Evolutionary conservation across 1,284 basidiomycete species (phyloP).

Genomic region (Ustilago hordei): DNA sequence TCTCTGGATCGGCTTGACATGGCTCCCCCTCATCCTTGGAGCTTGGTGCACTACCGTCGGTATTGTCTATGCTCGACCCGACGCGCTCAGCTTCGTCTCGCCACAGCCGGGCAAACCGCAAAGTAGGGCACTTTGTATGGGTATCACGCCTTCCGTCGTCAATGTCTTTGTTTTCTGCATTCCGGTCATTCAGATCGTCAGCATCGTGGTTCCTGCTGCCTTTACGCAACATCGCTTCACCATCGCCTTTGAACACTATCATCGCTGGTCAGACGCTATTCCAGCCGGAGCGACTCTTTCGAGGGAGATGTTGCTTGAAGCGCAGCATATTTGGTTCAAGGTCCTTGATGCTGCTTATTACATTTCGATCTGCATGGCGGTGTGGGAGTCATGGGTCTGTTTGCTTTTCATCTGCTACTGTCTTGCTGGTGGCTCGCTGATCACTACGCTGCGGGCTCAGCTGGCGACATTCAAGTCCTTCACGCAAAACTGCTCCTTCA

Average conservation of each 20-base stretch:
- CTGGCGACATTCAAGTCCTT: conserved; percentile 27
- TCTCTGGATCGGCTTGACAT: conserved; percentile 35
- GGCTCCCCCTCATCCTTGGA: conserved; percentile 39
- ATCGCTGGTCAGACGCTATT: conserved; percentile 18
- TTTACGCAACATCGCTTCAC: conserved; percentile 22
- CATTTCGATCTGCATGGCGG: conserved; percentile 32
- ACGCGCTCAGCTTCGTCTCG: conserved; percentile 36
- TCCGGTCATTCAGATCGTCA: conserved; percentile 27
- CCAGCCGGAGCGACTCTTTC: conserved; percentile 11
- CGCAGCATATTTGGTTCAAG: conserved; percentile 42
- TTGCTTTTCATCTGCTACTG: conserved; percentile 21
- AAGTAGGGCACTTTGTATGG: conserved; percentile 24
- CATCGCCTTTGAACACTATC: conserved; percentile 18
- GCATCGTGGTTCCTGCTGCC: conserved; percentile 30
- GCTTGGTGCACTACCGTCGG: conserved; percentile 36
- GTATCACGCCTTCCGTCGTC: conserved; percentile 33
- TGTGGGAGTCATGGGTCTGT: conserved; percentile 39
- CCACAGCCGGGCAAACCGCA: conserved; percentile 34
- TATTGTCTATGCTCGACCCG: conserved; percentile 34
- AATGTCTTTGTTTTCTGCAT: conserved; percentile 29
- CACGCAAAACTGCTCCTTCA: conserved; percentile 27
- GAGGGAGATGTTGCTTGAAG: conserved; percentile 33
- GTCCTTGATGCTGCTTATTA: conserved; percentile 35
- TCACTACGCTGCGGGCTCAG: conserved; percentile 25
- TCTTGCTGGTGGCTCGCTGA: conserved; percentile 23